Evolutionary conservation across 2,329 filamentous ascomycete species (phyloP), one percentile per base, ranked within the genome.

Genomic region (Lasiodiplodia theobromae): DNA sequence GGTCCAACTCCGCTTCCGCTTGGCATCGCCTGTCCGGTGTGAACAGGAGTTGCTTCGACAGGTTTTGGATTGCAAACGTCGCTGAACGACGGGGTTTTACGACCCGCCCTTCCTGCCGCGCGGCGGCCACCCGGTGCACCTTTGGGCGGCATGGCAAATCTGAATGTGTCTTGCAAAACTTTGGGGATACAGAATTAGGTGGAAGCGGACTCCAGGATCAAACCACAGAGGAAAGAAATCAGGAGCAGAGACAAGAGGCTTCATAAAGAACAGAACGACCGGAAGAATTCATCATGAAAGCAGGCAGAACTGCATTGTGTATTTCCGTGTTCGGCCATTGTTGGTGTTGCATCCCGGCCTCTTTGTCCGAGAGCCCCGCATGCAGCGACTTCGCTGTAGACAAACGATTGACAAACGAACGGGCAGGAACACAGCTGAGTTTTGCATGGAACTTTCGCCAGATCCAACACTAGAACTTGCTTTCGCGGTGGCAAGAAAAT

Each of bases 331-430:
- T 28, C 44, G n/a, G 65, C 31, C 8, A 40, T 67, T 38, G 54
- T 53, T 58, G 28, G 21, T 18, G 31, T 51, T 51, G 40, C 7
- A 52, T 18, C 7, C 25, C 34, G 18, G 23, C 4, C 7, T n/a
- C 54, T 60, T 67, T 67, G 65, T 67, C 16, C 37, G 0, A 7
- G 14, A 8, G 38, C 31, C 53, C 28, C 54, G 65, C 65, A 60
- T 60, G 65, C 65, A 52, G 65, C 54, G 49, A 23, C 38, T 14
- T 23, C 52, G 47, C 31, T 38, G 49, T 25, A 44, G 40, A 49
- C n/a, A 28, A 49, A 40, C 25, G 60, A 16, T 16, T 31, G 44
- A 31, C 18, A n/a, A 37, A 21, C n/a, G 44, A 47, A 47, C n/a
- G 7, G n/a, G 21, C 10, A 8, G n/a, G 21, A 47, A 14, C 44